Percentiles rank a stretch among this genome's conserved stretches.
phyloP scores from a whole-genome alignment of 2,329 filamentous ascomycete species.

The Aureobasidium musti region DNA sequence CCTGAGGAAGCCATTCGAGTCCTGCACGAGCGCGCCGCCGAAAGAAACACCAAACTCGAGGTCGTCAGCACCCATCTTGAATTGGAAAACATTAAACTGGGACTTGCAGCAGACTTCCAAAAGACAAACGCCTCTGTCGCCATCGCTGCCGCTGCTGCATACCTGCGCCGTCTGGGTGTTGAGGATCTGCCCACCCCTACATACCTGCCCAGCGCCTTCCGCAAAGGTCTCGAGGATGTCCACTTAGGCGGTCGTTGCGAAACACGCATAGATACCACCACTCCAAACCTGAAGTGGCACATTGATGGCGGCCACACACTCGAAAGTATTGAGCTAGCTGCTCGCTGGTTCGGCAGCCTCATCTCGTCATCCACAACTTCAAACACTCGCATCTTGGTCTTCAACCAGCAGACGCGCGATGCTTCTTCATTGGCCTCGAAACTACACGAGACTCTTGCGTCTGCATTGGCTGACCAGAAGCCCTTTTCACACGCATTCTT shows the following conservation, averaged over 20 bases:
- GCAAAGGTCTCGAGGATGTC: slow-evolving; percentile 65
- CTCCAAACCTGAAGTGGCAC: slow-evolving; percentile 65
- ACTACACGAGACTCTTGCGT: slow-evolving; percentile 60
- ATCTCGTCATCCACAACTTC: slow-evolving; percentile 37
- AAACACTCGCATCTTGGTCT: slow-evolving; percentile 66
- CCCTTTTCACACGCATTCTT: slow-evolving; percentile 76
- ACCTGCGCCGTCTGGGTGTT: slow-evolving; percentile 54
- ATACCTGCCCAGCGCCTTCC: slow-evolving; percentile 62
- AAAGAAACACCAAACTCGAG: slow-evolving; percentile 52
- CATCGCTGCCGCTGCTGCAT: slow-evolving; percentile 60
- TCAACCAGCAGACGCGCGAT: slow-evolving; percentile 90
- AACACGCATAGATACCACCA: slow-evolving; percentile 56
- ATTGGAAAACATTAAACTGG: slow-evolving; percentile 54
- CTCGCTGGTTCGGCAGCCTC: slow-evolving; percentile 68
- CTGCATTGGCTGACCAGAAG: slow-evolving; percentile 41
- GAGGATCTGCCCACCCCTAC: slow-evolving; percentile 46
- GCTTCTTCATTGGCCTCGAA: slow-evolving; percentile 64
- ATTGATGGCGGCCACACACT: slow-evolving; percentile 87
- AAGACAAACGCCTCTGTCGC: slow-evolving; percentile 64
- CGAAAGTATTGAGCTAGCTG: slow-evolving; percentile 77
- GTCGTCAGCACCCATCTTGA: slow-evolving; percentile 54
- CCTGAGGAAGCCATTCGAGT: slow-evolving; percentile 57
- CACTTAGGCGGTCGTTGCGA: slow-evolving; percentile 78
- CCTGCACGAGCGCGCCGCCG: slow-evolving; percentile 56
- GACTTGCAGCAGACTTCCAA: slow-evolving; percentile 64